Conservation (phyloP, 768 basidiomycete species). For the Auricularia sp. region DNA sequence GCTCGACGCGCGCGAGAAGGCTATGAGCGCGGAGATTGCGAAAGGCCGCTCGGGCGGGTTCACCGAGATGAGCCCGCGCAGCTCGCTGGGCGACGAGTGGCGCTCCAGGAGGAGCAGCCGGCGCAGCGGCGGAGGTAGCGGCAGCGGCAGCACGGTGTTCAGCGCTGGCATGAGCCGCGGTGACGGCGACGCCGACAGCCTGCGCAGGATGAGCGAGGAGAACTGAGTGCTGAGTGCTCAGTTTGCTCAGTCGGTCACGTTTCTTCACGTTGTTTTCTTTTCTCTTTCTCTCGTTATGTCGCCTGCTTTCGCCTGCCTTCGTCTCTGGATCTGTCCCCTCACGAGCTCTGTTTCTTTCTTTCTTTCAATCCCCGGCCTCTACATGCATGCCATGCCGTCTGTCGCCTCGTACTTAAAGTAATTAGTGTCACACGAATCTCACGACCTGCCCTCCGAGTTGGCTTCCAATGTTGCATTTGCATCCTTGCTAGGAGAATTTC, state of each 20-base stretch:
- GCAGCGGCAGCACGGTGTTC: constrained; percentile 73
- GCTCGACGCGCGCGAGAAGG: constrained; percentile 71
- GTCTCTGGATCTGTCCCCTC: no score
- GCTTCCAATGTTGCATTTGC: no score
- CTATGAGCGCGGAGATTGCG: constrained; percentile 61
- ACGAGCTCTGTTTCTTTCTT: no score
- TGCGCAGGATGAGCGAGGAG: constrained; percentile 6
- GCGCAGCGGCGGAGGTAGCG: constrained; percentile 49
- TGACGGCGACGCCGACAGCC: constrained; percentile 36
- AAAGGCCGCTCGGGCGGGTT: constrained; percentile 66
- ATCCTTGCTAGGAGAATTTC: no score
- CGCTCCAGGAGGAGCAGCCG: constrained; percentile 39
- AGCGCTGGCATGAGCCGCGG: constrained; percentile 63
- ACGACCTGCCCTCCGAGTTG: not conserved
- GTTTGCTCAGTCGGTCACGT: not conserved
- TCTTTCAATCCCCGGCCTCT: not conserved
- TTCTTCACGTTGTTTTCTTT: not conserved
- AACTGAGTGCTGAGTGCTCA: not conserved
- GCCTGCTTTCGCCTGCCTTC: no score
- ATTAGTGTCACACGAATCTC: not conserved
- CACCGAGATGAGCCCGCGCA: constrained; percentile 51
- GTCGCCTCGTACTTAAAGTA: not conserved
- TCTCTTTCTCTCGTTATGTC: no score
- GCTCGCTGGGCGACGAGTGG: constrained; percentile 37
- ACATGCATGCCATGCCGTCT: not conserved